phyloP scores from a whole-genome alignment of 768 basidiomycete species.

The Pilatotrama ljubarskyi region DNA sequence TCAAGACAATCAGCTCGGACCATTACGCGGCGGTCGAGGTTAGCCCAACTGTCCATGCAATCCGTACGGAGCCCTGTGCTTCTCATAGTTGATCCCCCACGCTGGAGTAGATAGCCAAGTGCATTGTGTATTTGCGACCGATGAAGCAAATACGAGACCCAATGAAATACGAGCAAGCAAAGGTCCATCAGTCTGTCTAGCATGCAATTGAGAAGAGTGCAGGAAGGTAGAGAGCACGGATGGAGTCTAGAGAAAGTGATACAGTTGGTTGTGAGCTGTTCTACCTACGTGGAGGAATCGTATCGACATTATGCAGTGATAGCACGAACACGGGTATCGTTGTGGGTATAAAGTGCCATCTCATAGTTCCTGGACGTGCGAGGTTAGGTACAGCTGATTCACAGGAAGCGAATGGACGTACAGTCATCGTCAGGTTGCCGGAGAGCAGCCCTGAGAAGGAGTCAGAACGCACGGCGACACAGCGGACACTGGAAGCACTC shows the following conservation, averaged over 20 bases:
- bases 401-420: slow-evolving; percentile 31
- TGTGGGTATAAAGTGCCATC: background rate
- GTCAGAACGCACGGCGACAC: too few relatives aligned
- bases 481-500: too few relatives aligned
- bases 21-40: too few relatives aligned
- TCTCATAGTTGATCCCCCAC: too few relatives aligned
- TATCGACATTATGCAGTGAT: background rate
- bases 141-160: background rate
- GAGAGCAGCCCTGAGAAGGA: slow-evolving; percentile 47
- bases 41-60: too few relatives aligned
- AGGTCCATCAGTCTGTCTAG: background rate
- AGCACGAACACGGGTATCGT: background rate
- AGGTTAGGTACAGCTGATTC: too few relatives aligned
- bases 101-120: too few relatives aligned
- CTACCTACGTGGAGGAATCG: background rate
- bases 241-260: background rate
- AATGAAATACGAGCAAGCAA: background rate
- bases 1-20: too few relatives aligned
- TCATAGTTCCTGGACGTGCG: background rate
- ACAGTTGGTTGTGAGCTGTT: background rate
- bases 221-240: background rate
- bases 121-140: background rate
- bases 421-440: slow-evolving; percentile 75
- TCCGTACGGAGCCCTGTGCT: too few relatives aligned
- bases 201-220: background rate